Percentiles rank a stretch among this genome's conserved stretches.
Evolutionary conservation across 1,284 basidiomycete genomes (phyloP).

Genomic region (Irpex lacteus): DNA sequence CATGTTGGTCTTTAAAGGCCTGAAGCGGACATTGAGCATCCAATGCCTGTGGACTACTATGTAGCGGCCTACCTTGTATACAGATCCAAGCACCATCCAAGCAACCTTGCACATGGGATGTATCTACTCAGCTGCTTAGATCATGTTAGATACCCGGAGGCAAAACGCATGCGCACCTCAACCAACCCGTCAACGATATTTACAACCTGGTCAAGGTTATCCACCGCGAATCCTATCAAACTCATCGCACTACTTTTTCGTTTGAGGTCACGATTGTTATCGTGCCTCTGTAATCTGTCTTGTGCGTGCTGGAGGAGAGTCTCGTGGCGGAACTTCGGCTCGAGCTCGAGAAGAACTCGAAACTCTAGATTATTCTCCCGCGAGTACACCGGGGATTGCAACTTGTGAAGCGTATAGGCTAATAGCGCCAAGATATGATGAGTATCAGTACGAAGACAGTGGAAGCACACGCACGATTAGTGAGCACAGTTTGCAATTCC

Average conservation of each 20-base stretch:
- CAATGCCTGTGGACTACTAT: neutral
- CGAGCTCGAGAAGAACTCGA: neutral
- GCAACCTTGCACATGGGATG: slow-evolving; percentile 13
- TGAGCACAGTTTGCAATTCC: slow-evolving; percentile 3
- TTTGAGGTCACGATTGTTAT: neutral
- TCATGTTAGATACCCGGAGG: too few species aligned
- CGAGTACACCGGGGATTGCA: neutral
- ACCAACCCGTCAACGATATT: slow-evolving; percentile 8
- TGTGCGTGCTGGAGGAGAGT: slow-evolving; percentile 6
- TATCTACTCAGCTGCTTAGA: neutral
- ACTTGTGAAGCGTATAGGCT: neutral
- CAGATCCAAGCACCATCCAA: slow-evolving; percentile 13
- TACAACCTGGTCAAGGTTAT: slow-evolving; percentile 9
- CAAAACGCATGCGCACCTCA: neutral
- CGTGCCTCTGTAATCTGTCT: slow-evolving; percentile 2
- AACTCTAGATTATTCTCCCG: slow-evolving; percentile 3
- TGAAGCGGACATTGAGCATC: neutral
- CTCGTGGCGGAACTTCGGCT: neutral
- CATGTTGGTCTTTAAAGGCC: slow-evolving; percentile 5
- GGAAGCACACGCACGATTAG: neutral
- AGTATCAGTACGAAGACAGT: neutral
- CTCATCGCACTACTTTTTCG: neutral
- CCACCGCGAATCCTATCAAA: slow-evolving; percentile 5
- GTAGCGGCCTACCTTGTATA: slow-evolving; percentile 8
- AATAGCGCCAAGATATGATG: neutral